Evolutionary conservation across 2,329 filamentous ascomycete species (phyloP).

Genomic region (Botrytis fragariae): DNA sequence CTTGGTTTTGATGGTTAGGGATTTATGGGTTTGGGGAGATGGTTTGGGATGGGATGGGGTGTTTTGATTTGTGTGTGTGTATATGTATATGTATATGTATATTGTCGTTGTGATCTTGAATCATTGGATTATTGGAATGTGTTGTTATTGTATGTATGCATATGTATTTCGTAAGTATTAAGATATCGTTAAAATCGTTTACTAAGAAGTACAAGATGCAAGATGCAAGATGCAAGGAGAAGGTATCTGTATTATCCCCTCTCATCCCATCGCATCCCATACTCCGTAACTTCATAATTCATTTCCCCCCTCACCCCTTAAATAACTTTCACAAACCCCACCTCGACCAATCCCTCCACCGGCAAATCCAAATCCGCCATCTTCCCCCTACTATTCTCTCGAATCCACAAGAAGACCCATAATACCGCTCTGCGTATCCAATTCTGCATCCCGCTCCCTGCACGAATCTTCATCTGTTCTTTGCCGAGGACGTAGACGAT

Average conservation of each 20-base stretch:
- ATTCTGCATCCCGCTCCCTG: constrained; percentile 37
- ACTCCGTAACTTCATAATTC: too few species aligned
- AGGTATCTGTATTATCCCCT: too few species aligned
- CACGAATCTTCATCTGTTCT: constrained; percentile 54
- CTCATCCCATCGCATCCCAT: too few species aligned
- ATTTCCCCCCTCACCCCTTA: constrained; percentile 31
- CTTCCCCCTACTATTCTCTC: constrained; percentile 65
- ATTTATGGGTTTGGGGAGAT: too few species aligned
- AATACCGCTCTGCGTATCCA: constrained; percentile 47
- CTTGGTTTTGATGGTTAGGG: too few species aligned
- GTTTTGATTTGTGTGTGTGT: too few species aligned
- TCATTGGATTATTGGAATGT: too few species aligned
- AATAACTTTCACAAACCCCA: constrained; percentile 68
- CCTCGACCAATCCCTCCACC: constrained; percentile 61
- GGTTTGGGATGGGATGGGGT: too few species aligned
- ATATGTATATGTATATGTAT: too few species aligned
- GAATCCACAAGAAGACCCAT: constrained; percentile 59
- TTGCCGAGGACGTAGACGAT: constrained; percentile 60
- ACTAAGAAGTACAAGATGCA: too few species aligned
- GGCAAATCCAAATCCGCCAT: constrained; percentile 60
- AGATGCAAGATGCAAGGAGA: not conserved
- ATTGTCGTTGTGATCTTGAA: too few species aligned
- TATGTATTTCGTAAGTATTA: not conserved
- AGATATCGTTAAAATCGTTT: not conserved
- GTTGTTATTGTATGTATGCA: too few species aligned